Conservation (phyloP, 1,139 yeast genomes). For the Saccharomyces uvarum region DNA sequence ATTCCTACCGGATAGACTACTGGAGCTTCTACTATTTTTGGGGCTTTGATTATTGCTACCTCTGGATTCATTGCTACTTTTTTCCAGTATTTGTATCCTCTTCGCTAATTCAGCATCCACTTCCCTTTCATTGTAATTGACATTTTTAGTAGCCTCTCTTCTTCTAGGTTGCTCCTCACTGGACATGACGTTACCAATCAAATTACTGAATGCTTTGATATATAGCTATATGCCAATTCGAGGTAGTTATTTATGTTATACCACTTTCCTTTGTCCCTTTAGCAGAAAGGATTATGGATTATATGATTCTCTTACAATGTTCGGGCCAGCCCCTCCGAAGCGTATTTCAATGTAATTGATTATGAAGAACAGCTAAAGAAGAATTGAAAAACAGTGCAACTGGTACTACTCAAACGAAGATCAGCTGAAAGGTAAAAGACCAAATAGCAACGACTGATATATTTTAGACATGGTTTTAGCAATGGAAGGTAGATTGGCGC, state of each 20-base stretch:
- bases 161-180: slow-evolving; percentile 8
- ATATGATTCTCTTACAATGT: background rate
- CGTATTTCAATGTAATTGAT: background rate
- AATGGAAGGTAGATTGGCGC: slow-evolving; percentile 53
- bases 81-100: slow-evolving; percentile 17
- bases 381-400: background rate
- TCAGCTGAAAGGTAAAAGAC: background rate
- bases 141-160: slow-evolving; percentile 25
- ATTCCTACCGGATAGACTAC: slow-evolving; percentile 3
- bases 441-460: background rate
- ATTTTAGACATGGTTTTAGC: slow-evolving; percentile 3
- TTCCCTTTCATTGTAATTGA: slow-evolving; percentile 34
- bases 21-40: background rate
- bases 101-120: slow-evolving; percentile 23
- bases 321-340: background rate
- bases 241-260: background rate
- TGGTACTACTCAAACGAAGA: background rate
- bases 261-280: background rate
- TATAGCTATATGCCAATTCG: background rate
- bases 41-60: background rate
- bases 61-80: slow-evolving; percentile 1
- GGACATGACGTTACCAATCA: background rate
- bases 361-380: background rate
- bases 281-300: background rate
- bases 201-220: background rate